These are phyloP conservation scores for Rhododendron kiyosumense DNA, from an alignment of 148 eudicot genomes.

Conservation along the genomic window DNA sequence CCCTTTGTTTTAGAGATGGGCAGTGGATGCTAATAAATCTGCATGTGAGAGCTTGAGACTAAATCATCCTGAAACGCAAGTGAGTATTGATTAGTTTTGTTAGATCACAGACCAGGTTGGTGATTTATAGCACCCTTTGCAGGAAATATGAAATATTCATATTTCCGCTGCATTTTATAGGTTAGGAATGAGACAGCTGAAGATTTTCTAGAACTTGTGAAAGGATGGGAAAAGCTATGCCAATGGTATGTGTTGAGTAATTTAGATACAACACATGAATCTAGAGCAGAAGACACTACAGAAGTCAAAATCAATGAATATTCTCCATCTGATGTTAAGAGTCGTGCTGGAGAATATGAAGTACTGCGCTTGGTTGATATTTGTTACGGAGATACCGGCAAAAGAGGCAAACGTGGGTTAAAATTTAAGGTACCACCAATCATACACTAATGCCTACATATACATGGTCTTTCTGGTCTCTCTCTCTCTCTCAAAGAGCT, in stretches of 20 bases:
- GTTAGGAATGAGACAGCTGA: slow-evolving; percentile 79
- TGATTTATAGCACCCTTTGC: neutral
- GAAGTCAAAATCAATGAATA: slow-evolving; percentile 17
- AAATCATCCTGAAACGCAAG: slow-evolving; percentile 84
- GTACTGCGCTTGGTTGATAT: slow-evolving; percentile 65
- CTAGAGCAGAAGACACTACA: slow-evolving; percentile 20
- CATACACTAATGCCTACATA: neutral
- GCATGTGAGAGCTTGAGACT: slow-evolving; percentile 92
- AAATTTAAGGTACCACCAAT: slow-evolving; percentile 57
- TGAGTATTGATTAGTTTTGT: slow-evolving; percentile 27
- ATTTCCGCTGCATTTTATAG: slow-evolving; percentile 30
- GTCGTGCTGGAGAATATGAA: slow-evolving; percentile 54
- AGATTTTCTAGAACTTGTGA: slow-evolving; percentile 74
- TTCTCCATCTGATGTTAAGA: slow-evolving; percentile 25
- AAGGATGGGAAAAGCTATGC: slow-evolving; percentile 84
- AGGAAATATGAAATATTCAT: neutral
- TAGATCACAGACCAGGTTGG: neutral
- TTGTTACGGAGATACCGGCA: slow-evolving; percentile 69
- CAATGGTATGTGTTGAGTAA: slow-evolving; percentile 40
- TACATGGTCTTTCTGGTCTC: neutral
- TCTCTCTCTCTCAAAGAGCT: neutral
- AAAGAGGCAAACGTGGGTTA: slow-evolving; percentile 53
- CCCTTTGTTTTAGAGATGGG: slow-evolving; percentile 64
- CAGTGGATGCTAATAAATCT: slow-evolving; percentile 53
- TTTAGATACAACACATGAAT: slow-evolving; percentile 28